phyloP scores from a whole-genome alignment of 2,329 filamentous ascomycete species.

The Chaetomiaceae sp. region DNA sequence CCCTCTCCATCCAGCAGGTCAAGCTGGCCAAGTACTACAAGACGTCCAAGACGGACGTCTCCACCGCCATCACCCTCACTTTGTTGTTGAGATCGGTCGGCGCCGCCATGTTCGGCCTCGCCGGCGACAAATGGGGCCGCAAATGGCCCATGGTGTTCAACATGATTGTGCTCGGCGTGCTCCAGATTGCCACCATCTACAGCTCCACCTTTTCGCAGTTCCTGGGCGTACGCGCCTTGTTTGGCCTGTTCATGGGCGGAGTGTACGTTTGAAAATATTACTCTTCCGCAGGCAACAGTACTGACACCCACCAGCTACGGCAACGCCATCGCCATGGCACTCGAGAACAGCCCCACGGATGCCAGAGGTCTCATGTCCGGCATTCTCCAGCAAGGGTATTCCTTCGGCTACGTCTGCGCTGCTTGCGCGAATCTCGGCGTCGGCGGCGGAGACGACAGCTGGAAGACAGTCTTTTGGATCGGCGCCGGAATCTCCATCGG shows the following conservation, averaged over 20 bases:
- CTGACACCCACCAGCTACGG: conserved; percentile 47
- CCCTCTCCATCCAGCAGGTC: conserved; percentile 70
- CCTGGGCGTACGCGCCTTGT: conserved; percentile 66
- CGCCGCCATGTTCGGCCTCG: conserved; percentile 69
- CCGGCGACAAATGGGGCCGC: conserved; percentile 72
- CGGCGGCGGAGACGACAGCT: conserved; percentile 56
- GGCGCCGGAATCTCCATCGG: conserved; percentile 62
- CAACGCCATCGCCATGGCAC: conserved; percentile 71
- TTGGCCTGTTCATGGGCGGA: conserved; percentile 76
- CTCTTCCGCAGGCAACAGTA: no score
- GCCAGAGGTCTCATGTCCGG: conserved; percentile 77
- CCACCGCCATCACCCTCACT: conserved; percentile 70
- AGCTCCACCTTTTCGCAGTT: conserved; percentile 66
- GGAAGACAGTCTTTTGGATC: conserved; percentile 75
- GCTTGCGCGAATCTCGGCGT: conserved; percentile 71
- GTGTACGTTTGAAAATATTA: no score
- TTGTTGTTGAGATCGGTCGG: conserved; percentile 70
- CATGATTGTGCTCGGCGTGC: conserved; percentile 57
- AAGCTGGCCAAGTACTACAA: conserved; percentile 56
- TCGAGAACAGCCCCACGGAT: conserved; percentile 55
- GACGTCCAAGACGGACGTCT: conserved; percentile 59
- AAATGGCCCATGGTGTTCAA: conserved; percentile 83
- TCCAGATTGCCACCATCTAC: conserved; percentile 75
- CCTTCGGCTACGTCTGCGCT: conserved; percentile 73
- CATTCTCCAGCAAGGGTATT: conserved; percentile 77